Evolutionary conservation across 768 basidiomycete species (phyloP).

Genomic region (Pleurotus salmoneostramineus): DNA sequence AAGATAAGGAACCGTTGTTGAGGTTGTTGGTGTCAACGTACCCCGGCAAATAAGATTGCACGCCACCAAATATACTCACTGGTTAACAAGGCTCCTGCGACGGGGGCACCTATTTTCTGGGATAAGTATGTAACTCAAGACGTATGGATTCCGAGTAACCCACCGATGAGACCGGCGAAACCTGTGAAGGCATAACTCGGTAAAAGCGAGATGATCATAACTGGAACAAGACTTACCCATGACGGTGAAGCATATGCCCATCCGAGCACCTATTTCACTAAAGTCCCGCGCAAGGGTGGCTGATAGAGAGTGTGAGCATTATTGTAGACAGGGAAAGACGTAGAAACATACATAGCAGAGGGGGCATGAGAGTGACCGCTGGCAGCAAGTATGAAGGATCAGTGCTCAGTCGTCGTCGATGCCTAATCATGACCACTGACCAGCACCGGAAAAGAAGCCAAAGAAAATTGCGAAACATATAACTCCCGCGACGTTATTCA

Average conservation of each 20-base stretch:
- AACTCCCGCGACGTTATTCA: constrained; percentile 27
- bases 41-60: constrained; percentile 37
- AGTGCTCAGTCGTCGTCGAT: not conserved
- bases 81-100: constrained; percentile 48
- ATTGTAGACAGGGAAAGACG: not conserved
- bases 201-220: constrained; percentile 1
- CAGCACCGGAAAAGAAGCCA: constrained; percentile 44
- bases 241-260: constrained; percentile 40
- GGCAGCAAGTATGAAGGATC: not conserved
- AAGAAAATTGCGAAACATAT: constrained; percentile 37
- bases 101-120: constrained; percentile 33
- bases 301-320: not conserved
- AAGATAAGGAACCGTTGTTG: too few species aligned
- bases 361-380: constrained; percentile 23
- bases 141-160: not conserved
- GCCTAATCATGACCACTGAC: constrained; percentile 14
- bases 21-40: constrained; percentile 9
- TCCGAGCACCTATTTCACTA: constrained; percentile 43
- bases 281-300: constrained; percentile 33
- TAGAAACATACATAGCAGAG: constrained; percentile 22
- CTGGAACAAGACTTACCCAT: constrained; percentile 26
- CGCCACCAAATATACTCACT: constrained; percentile 38
- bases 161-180: constrained; percentile 32
- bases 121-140: not conserved
- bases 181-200: constrained; percentile 8